Percentiles rank a stretch among this genome's conserved stretches.
Evolutionary conservation across 2,329 filamentous ascomycete genomes (phyloP).

Genomic region (Calonectria montana): DNA sequence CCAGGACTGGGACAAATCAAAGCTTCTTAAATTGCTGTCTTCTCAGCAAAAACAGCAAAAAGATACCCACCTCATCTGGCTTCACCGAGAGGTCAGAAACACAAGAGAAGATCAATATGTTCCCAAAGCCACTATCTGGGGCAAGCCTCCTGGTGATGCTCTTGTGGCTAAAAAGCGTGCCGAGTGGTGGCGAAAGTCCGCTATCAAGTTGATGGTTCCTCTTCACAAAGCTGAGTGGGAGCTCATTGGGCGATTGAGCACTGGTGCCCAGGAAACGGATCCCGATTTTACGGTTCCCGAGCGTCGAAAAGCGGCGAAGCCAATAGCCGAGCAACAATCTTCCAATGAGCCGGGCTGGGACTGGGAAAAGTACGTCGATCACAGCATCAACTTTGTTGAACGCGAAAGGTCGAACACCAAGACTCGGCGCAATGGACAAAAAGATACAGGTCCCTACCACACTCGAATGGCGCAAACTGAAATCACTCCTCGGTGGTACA

Average conservation of each 20-base stretch:
- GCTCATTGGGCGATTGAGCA: conserved; percentile 58
- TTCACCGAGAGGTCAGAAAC: conserved; percentile 36
- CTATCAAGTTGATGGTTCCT: conserved; percentile 65
- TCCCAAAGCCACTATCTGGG: conserved; percentile 62
- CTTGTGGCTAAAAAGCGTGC: conserved; percentile 56
- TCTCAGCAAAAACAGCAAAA: conserved; percentile 54
- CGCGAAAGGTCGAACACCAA: conserved; percentile 47
- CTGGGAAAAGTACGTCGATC: conserved; percentile 57
- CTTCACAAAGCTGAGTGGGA: conserved; percentile 67
- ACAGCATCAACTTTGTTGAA: conserved; percentile 54
- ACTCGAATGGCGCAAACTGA: conserved; percentile 46
- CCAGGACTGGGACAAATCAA: conserved; percentile 61
- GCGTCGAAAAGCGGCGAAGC: conserved; percentile 39
- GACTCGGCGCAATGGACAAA: conserved; percentile 49
- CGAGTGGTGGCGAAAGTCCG: conserved; percentile 59
- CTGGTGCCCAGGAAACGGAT: conserved; percentile 51
- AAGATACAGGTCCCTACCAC: conserved; percentile 52
- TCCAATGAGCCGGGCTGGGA: conserved; percentile 44
- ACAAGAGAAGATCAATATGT: conserved; percentile 51
- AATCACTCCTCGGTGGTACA: conserved; percentile 55
- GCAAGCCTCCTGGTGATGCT: conserved; percentile 54
- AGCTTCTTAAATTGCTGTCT: conserved; percentile 54
- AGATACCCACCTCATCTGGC: conserved; percentile 41
- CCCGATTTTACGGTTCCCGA: conserved; percentile 52
- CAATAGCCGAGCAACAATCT: background rate